Evolutionary conservation across 768 basidiomycete species (phyloP).

Genomic region (Pleurotus sapidus): DNA sequence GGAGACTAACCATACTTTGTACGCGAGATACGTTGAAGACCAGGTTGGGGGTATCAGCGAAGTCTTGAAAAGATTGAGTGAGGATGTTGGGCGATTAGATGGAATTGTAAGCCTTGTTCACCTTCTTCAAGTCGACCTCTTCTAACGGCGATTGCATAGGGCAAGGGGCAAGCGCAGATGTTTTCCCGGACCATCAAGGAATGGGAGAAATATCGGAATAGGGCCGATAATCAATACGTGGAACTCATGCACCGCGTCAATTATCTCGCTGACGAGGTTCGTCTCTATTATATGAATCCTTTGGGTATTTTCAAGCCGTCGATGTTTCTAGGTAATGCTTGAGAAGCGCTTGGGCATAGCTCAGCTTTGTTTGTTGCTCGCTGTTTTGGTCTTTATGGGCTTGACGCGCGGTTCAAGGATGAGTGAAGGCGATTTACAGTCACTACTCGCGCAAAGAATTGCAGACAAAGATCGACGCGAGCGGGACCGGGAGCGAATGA

Average conservation of each 20-base stretch:
- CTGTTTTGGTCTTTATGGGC: conserved; percentile 83
- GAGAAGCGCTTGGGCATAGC: conserved; percentile 90
- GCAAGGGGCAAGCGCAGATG: conserved; percentile 65
- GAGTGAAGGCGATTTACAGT: conserved; percentile 15
- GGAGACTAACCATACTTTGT: conserved; percentile 85
- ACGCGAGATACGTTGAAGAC: conserved; percentile 85
- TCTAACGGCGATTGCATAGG: conserved; percentile 33
- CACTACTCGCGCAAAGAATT: conserved; percentile 11
- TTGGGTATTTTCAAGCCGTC: not conserved
- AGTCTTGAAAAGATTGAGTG: conserved; percentile 68
- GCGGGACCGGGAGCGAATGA: conserved; percentile 17
- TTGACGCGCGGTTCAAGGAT: conserved; percentile 71
- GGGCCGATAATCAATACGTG: conserved; percentile 68
- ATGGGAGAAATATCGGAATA: conserved; percentile 63
- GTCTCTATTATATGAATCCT: not conserved
- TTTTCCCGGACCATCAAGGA: conserved; percentile 64
- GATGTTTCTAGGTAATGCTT: conserved; percentile 57
- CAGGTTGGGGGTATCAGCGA: conserved; percentile 77
- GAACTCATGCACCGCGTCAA: conserved; percentile 71
- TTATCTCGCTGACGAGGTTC: conserved; percentile 78
- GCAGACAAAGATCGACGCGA: conserved; percentile 1
- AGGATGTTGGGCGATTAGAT: conserved; percentile 77
- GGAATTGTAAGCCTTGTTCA: conserved; percentile 52
- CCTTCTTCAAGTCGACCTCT: not conserved
- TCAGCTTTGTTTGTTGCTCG: conserved; percentile 80